Evolutionary conservation across 176 grass and related monocot genomes (phyloP), one percentile per base, ranked within the genome.

Genomic region (Oryza rufipogon): DNA sequence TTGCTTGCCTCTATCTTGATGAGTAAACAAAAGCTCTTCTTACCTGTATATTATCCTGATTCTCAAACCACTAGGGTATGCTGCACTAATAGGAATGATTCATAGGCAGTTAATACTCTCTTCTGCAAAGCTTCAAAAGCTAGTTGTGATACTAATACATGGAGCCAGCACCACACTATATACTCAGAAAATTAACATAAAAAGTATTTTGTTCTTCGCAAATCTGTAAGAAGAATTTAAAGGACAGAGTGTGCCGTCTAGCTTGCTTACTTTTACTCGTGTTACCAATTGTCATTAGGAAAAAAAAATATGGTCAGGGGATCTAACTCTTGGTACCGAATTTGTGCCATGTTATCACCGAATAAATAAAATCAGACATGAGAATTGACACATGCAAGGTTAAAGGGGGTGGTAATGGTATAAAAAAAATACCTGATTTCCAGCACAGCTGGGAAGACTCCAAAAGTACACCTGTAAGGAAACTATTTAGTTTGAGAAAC

Each of bases 401-500:
- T 28, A 71, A 56, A 52, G 7, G 20, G 20, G 36, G 1, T 73
- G 34, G 44, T 11, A 38, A 75, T 19, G 41, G 14, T 36, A 11
- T 73, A 13, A 76, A 52, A 61, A 42, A 19, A 41, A 56, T 88
- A 98, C 96, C 96, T 98, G 93, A 84, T 98, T 98, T 79, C 96
- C 91, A 90, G 93, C 85, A 93, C 89, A 98, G 84, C 96, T 98
- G 63, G 96, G 96, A 85, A 98, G 96, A 77, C 96, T 95, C 96
- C 96, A 98, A 87, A 98, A 95, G 61, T 98, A 98, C 64, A 98
- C 96, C 96, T 98, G 83, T 52, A 91, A 82, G 65, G 28, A 67
- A 76, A 78, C 34, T 71, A 77, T 51, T 46, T 54, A 84, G 54
- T 34, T 65, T 54, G 39, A 72, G 64, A 2, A 78, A 20, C 12